A percentile compares a stretch with the other conserved stretches of the same genome.
Evolutionary conservation across 805 yeast species (phyloP).

Genomic region (Vanderwaltozyma verrucispora): DNA sequence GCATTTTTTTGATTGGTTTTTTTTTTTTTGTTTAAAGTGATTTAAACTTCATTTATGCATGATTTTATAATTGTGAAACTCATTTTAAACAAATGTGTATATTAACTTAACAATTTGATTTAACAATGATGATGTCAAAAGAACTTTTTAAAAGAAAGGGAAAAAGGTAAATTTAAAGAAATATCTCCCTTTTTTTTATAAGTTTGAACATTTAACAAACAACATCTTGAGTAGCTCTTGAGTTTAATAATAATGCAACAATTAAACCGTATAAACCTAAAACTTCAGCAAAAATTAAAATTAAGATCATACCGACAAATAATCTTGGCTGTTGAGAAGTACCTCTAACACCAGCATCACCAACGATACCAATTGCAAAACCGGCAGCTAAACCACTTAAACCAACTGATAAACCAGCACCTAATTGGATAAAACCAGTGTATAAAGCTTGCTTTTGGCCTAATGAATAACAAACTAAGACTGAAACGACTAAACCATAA

Average conservation of each 20-base stretch:
- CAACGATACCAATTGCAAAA: constrained; percentile 98
- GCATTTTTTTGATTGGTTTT: too few species aligned
- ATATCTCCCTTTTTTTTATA: not conserved
- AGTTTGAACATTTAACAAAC: constrained; percentile 49
- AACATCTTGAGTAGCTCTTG: constrained; percentile 93
- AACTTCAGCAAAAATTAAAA: constrained; percentile 97
- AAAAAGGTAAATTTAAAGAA: too few species aligned
- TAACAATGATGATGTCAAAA: too few species aligned
- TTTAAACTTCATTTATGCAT: not conserved
- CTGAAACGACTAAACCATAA: constrained; percentile 94
- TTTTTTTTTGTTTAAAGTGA: too few species aligned
- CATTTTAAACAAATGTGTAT: too few species aligned
- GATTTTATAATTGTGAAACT: not conserved
- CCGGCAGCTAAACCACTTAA: constrained; percentile 97
- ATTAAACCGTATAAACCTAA: constrained; percentile 97
- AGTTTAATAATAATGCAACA: constrained; percentile 95
- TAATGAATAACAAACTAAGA: constrained; percentile 81
- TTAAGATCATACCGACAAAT: constrained; percentile 96
- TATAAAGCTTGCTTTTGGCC: constrained; percentile 86
- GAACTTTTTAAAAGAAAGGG: too few species aligned
- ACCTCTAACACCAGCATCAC: constrained; percentile 99
- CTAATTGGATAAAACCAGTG: constrained; percentile 96
- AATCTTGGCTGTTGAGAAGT: constrained; percentile 97
- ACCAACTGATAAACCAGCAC: constrained; percentile 97
- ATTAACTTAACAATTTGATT: too few species aligned